Evolutionary conservation across 1,284 basidiomycete species (phyloP).

Genomic region (Xanthoconium separans): DNA sequence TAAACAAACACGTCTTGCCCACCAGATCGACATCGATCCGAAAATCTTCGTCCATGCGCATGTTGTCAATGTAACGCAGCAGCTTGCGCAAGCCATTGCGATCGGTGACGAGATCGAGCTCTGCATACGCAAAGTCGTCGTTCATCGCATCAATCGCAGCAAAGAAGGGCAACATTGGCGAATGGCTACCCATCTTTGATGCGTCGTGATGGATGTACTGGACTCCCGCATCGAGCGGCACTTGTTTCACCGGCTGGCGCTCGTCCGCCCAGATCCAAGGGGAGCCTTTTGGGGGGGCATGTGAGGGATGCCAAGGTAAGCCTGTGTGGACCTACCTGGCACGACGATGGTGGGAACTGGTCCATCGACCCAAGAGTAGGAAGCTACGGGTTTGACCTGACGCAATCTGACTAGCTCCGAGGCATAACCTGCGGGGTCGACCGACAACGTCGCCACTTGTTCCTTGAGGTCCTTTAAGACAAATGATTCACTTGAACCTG

Average conservation of each 20-base stretch:
- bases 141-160: conserved; percentile 35
- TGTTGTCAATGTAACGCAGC: conserved; percentile 29
- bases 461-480: conserved; percentile 27
- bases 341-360: conserved; percentile 31
- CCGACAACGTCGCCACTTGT: conserved; percentile 14
- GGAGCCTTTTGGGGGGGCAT: conserved; percentile 17
- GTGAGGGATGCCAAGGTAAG: neutral
- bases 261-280: conserved; percentile 33
- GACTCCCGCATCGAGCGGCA: conserved; percentile 29
- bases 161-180: conserved; percentile 37
- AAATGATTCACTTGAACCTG: conserved; percentile 7
- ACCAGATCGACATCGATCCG: conserved; percentile 37
- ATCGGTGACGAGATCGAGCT: conserved; percentile 36
- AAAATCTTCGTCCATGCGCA: conserved; percentile 22
- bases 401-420: conserved; percentile 25
- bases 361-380: conserved; percentile 37
- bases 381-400: conserved; percentile 29
- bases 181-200: conserved; percentile 30
- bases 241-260: conserved; percentile 19
- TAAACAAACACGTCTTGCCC: conserved; percentile 34
- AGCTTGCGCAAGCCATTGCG: conserved; percentile 39
- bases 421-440: conserved; percentile 6
- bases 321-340: conserved; percentile 24
- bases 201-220: conserved; percentile 34
- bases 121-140: conserved; percentile 27